Evolutionary conservation across 495 filamentous ascomycete species (phyloP).

Genomic region (Tuber umbilicatum): DNA sequence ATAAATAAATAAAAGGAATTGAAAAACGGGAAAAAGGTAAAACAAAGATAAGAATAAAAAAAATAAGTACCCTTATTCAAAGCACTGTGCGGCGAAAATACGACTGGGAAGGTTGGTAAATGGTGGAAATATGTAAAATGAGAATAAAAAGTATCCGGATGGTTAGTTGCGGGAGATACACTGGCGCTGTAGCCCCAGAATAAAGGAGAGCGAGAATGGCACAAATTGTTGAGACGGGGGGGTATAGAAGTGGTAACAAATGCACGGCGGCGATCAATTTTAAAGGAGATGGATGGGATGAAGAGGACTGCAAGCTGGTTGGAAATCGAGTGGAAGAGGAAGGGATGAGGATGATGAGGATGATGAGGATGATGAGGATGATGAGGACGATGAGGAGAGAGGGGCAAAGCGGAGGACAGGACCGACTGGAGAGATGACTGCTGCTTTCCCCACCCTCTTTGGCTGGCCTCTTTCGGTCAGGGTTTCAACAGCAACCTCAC

Average conservation of each 20-base stretch:
- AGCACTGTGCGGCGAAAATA: background rate
- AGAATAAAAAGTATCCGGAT: conserved; percentile 1
- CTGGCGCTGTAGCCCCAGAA: conserved; percentile 4
- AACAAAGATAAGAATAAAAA: background rate
- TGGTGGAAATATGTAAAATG: background rate
- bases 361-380: conserved; percentile 3
- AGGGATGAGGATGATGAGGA: conserved; percentile 22
- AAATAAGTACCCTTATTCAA: background rate
- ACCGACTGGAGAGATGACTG: conserved; percentile 32
- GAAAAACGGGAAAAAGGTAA: background rate
- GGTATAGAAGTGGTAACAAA: conserved; percentile 37
- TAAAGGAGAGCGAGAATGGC: conserved; percentile 19
- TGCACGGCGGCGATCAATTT: conserved; percentile 30
- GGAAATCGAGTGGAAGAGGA: conserved; percentile 38
- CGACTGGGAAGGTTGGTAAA: background rate
- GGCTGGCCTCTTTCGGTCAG: conserved; percentile 35
- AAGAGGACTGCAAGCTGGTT: conserved; percentile 26
- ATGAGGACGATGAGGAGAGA: too few relatives aligned
- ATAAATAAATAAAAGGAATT: background rate
- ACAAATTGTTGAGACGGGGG: conserved; percentile 13
- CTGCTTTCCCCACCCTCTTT: conserved; percentile 40
- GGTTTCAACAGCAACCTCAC: conserved; percentile 39
- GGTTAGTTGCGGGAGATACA: conserved; percentile 9
- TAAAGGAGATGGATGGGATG: conserved; percentile 22
- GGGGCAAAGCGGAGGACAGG: conserved; percentile 36